A percentile compares a stretch with the other conserved stretches of the same genome.
These are phyloP conservation scores for Pisolithus albus DNA, from an alignment of 768 basidiomycete species.

Conservation along the genomic window DNA sequence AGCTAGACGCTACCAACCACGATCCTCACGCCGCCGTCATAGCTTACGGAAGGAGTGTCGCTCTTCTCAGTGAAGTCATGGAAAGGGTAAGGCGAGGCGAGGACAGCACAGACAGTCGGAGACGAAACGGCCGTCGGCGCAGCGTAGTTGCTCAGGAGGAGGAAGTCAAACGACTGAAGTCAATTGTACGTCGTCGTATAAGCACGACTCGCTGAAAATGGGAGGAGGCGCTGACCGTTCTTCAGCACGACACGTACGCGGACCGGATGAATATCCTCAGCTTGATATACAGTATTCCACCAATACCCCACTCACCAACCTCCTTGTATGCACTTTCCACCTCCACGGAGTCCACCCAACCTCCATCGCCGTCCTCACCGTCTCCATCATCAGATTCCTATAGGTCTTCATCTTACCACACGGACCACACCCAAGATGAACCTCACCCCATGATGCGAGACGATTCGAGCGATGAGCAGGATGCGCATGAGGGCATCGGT, in stretches of 20 bases:
- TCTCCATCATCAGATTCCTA: constrained; percentile 44
- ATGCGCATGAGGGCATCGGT: constrained; percentile 37
- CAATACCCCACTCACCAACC: constrained; percentile 59
- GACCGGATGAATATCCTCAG: constrained; percentile 92
- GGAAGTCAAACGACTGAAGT: constrained; percentile 78
- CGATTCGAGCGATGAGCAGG: constrained; percentile 27
- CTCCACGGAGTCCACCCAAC: constrained; percentile 31
- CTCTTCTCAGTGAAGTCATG: constrained; percentile 88
- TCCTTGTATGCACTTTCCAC: constrained; percentile 41
- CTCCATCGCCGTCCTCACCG: constrained; percentile 29
- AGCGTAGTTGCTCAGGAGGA: constrained; percentile 89
- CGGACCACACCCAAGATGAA: constrained; percentile 34
- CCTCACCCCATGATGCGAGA: constrained; percentile 15
- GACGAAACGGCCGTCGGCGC: constrained; percentile 55
- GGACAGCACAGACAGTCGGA: constrained; percentile 64
- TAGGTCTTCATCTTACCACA: constrained; percentile 40
- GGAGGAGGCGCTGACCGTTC: constrained; percentile 10
- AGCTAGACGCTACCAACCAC: constrained; percentile 81
- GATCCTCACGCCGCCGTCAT: constrained; percentile 84
- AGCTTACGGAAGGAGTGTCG: constrained; percentile 82
- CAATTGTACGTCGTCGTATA: constrained; percentile 61
- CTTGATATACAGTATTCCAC: constrained; percentile 81
- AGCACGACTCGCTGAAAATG: constrained; percentile 6
- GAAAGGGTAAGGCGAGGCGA: constrained; percentile 82
- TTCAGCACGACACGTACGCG: constrained; percentile 89